Conservation (phyloP, 148 eudicot species). For the Amaranthus hypochondriacus region DNA sequence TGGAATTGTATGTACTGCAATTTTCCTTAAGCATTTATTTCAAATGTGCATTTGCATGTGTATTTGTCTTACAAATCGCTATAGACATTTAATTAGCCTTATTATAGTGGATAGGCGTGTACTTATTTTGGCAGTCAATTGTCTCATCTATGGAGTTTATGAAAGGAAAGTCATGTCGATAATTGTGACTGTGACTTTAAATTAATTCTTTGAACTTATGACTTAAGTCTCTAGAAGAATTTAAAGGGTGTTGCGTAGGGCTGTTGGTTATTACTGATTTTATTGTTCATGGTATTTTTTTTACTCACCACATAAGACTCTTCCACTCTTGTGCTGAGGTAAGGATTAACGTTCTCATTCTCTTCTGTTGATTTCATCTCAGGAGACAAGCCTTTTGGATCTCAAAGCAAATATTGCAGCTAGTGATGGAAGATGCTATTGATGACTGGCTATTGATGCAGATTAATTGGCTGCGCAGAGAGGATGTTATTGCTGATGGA, state of each 20-base stretch:
- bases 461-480: constrained; percentile 85
- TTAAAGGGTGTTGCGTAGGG: background rate
- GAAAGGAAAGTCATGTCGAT: no score
- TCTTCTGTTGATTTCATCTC: constrained; percentile 17
- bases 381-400: constrained; percentile 99
- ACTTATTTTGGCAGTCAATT: background rate
- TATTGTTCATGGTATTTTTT: background rate
- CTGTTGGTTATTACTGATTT: background rate
- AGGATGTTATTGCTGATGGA: constrained; percentile 74
- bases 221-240: background rate
- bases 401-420: constrained; percentile 91
- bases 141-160: background rate
- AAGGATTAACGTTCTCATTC: background rate
- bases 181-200: no score
- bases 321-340: background rate
- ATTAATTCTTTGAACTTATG: background rate
- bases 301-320: background rate
- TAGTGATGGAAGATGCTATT: constrained; percentile 96
- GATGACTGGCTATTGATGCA: constrained; percentile 93
- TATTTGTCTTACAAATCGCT: no score
- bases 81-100: no score
- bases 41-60: no score
- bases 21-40: no score
- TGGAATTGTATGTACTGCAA: no score
- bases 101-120: no score